Percentiles rank a stretch among this genome's conserved stretches.
Conservation (phyloP, 805 yeast genomes). For the Kodamaea kaohsiungensis region DNA sequence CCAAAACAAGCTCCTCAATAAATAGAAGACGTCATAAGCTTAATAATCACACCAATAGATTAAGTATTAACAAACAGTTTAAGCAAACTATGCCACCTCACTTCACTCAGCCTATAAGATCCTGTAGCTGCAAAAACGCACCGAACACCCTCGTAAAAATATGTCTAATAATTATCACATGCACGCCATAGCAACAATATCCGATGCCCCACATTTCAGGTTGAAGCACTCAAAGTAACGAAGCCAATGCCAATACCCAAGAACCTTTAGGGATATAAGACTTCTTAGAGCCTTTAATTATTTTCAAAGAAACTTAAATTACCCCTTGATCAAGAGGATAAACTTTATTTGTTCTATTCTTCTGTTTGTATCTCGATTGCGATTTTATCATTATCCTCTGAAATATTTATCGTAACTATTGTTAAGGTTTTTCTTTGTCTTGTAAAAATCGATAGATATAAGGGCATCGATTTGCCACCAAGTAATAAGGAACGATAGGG, state of each 20-base stretch:
- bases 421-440: neutral
- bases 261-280: neutral
- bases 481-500: neutral
- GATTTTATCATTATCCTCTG: neutral
- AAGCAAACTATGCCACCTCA: too few species aligned
- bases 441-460: neutral
- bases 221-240: neutral
- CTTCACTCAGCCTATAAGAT: too few species aligned
- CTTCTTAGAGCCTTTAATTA: neutral
- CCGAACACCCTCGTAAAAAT: neutral
- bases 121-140: neutral
- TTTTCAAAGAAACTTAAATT: neutral
- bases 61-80: too few species aligned
- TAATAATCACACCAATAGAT: too few species aligned
- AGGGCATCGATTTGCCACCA: neutral
- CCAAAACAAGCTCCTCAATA: too few species aligned
- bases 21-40: too few species aligned
- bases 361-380: neutral
- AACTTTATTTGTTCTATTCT: too few species aligned
- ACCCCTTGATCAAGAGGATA: neutral
- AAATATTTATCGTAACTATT: neutral
- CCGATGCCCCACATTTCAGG: neutral
- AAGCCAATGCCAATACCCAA: neutral
- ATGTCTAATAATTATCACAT: neutral
- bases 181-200: neutral